These are phyloP conservation scores for Fennellomyces sp. DNA, from an alignment of 371 early-diverging fungal genomes.

Conservation along the genomic window DNA sequence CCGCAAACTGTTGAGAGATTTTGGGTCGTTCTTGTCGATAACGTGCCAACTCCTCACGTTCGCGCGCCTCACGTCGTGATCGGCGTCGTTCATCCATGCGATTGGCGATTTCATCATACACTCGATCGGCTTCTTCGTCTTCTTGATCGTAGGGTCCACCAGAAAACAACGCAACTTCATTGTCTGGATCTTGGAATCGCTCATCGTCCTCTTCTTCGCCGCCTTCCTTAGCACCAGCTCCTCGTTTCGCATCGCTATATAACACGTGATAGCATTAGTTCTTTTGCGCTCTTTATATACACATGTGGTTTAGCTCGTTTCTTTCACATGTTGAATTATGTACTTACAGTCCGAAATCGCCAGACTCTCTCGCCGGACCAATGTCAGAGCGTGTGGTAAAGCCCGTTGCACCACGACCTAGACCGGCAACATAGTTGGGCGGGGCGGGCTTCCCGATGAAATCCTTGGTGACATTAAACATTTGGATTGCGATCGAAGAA, in stretches of 20 bases:
- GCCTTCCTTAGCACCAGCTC: conserved; percentile 41
- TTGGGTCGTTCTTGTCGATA: conserved; percentile 64
- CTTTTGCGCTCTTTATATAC: not conserved
- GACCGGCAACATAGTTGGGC: conserved; percentile 94
- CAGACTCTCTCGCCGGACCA: conserved; percentile 91
- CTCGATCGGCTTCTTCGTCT: conserved; percentile 96
- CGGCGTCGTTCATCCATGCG: conserved; percentile 90
- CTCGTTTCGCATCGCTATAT: conserved; percentile 41
- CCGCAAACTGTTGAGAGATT: conserved; percentile 91
- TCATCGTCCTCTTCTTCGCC: conserved; percentile 73
- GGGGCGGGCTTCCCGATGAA: conserved; percentile 87
- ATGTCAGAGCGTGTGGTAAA: conserved; percentile 98
- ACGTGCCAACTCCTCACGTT: conserved; percentile 57
- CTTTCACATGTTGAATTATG: not conserved
- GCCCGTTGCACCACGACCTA: conserved; percentile 95
- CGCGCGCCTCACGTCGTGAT: conserved; percentile 72
- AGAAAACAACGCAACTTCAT: conserved; percentile 91
- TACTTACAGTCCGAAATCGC: conserved; percentile 48
- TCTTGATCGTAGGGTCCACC: conserved; percentile 91
- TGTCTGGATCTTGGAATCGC: conserved; percentile 91
- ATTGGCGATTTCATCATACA: conserved; percentile 89
- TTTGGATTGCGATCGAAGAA: not conserved
- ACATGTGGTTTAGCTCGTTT: not conserved
- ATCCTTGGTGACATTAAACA: conserved; percentile 78
- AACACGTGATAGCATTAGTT: not conserved